Percentiles rank a stretch among this genome's conserved stretches.
Conservation (phyloP, 805 yeast species). For the Starmera caribaea region DNA sequence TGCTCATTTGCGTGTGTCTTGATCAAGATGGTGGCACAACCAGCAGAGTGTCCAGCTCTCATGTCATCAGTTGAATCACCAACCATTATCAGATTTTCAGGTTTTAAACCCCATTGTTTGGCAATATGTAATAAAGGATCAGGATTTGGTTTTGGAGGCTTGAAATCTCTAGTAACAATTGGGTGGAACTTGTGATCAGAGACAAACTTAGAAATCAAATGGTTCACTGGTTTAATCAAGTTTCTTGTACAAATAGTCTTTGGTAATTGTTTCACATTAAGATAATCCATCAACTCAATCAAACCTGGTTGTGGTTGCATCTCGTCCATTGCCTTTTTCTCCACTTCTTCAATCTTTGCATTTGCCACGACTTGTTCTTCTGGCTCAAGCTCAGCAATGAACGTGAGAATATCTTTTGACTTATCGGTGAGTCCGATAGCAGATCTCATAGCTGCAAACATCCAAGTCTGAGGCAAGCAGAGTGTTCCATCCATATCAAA, state of each 20-base stretch:
- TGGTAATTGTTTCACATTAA: constrained; percentile 22
- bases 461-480: constrained; percentile 54
- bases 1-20: constrained; percentile 41
- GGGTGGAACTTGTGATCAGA: constrained; percentile 36
- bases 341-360: constrained; percentile 39
- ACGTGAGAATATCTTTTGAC: constrained; percentile 41
- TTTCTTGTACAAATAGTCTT: constrained; percentile 61
- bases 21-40: constrained; percentile 46
- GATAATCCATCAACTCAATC: constrained; percentile 11
- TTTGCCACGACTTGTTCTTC: constrained; percentile 34
- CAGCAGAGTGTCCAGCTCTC: constrained; percentile 55
- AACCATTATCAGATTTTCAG: constrained; percentile 49
- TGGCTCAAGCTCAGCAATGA: constrained; percentile 33
- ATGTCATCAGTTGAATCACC: constrained; percentile 70
- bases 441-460: constrained; percentile 50
- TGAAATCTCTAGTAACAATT: constrained; percentile 51
- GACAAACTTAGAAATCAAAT: constrained; percentile 36
- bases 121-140: constrained; percentile 53
- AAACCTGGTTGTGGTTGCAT: constrained; percentile 28
- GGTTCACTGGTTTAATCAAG: constrained; percentile 39
- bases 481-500: constrained; percentile 81
- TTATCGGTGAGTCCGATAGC: constrained; percentile 40
- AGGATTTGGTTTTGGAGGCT: constrained; percentile 63
- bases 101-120: constrained; percentile 33
- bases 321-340: constrained; percentile 48